Evolutionary conservation across 2,329 filamentous ascomycete genomes (phyloP), one percentile per base, ranked within the genome.

Genomic region (Exophiala lecanii-corni): DNA sequence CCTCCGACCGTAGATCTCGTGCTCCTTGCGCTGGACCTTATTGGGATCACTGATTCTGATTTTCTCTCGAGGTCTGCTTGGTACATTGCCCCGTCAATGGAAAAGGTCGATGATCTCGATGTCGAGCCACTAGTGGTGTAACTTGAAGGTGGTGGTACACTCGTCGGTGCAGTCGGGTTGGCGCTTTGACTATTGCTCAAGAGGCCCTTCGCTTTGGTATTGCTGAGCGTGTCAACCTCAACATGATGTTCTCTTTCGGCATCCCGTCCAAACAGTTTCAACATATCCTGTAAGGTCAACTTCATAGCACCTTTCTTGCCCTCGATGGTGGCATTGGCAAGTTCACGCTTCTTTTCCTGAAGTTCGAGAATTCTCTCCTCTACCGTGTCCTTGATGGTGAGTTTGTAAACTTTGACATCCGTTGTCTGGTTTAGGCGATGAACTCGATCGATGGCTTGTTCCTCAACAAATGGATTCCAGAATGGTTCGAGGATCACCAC

Each of bases 401-500:
- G 79, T 58, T 92, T 94, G 73, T 95, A 98, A 51, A 98, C 88
- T 43, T 91, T 80, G 23, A 98, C 92, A 60, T 97, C 89, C 30
- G 91, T 76, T 1, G 88, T 96, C 66, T 98, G 92, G 30, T 94
- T 97, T 40, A 98, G 82, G n/a, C 92, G 88, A 62, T 98, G 92
- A 18, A 98, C 92, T 41, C 92, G 88, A 65, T 98, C 92, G 56
- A 98, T 98, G 36, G 92, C 92, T 72, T 98, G 92, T 64, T 98
- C 92, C 71, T 98, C 92, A 23, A 98, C 88, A 60, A 98, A 98
- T 2, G 89, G 92, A 64, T 98, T 98, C 92, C 92, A 98, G 66
- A 98, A 98, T 0, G 92, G 92, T 65, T 98, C 92, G 32, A 98
- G 74, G 55, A 98, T 94, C 39, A 98, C 82, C 3, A 98, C 92